Base-by-base conservation (phyloP, 1,284 basidiomycete species). In the Porphyrellus sp. region DNA sequence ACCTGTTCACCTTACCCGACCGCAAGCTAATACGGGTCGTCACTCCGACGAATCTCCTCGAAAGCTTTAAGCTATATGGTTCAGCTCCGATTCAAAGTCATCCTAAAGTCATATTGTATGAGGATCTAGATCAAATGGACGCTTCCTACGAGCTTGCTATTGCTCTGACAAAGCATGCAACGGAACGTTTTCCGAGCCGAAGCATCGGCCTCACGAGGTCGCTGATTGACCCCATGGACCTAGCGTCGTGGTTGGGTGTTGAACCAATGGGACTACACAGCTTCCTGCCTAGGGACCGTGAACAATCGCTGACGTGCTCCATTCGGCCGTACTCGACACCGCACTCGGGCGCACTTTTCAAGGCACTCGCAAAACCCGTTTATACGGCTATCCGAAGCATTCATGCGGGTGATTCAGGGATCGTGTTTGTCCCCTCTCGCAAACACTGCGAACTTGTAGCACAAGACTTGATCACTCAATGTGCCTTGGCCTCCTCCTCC, bases 341-440 rank as follows among this genome's bases (percentile, higher is more conserved):
- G 0, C 87, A 96, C 63, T 96, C 93, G 5, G 80, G 87, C 0
- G 86, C 90, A 1, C 76, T 98, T 25, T 88, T 96, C 72, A 96
- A 95, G 63, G 81, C 86, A 2, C 97, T 99, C 89, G 81, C 89
- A 44, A 97, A 95, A 69, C 94, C 97, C 5, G 85, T 88, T 0
- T 93, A 96, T 67, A 72, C 82, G 13, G 83, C 79, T 28, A 82
- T 90, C 55, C 72, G 69, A 40, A 68, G 72, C 13, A 71, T 70
- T 3, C 61, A 70, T 11, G 62, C 68, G 2, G 74, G 75, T 0
- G 79, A 80, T 45, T 74, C 78, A 1, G 82, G 86, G 0, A 80
- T 99, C 57, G 76, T 98, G n/a, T 96, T 99, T 68, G 90, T 96
- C 0, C 91, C 97, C 4, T 94, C 93, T 20, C 80, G 85, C 18